phyloP scores from a whole-genome alignment of 345 rosid species.

The Melaleuca alternifolia region DNA sequence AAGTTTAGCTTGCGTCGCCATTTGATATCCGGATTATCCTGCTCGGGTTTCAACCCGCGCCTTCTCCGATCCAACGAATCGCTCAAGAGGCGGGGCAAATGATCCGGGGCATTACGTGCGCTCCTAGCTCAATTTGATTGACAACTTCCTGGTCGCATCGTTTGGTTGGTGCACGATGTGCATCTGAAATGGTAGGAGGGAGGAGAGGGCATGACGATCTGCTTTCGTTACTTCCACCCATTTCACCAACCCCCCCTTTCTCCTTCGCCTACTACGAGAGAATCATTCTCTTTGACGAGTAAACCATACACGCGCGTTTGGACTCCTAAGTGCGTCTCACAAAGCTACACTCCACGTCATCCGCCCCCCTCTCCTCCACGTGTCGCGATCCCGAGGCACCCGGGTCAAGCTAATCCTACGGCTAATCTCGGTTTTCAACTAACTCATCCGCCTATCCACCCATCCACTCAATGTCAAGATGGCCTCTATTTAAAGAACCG shows the following conservation, averaged over 20 bases:
- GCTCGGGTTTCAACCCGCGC: neutral
- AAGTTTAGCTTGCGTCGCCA: neutral
- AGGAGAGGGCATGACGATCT: neutral
- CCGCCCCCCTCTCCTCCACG: neutral
- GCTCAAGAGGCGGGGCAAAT: neutral
- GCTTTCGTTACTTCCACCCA: neutral
- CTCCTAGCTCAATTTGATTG: neutral
- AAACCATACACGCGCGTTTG: slow-evolving; percentile 3
- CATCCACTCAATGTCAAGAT: neutral
- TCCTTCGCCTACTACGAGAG: neutral
- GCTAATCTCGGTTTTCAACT: slow-evolving; percentile 14
- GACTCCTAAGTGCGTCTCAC: neutral
- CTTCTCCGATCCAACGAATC: neutral
- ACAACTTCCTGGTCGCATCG: neutral
- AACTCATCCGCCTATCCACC: slow-evolving; percentile 28
- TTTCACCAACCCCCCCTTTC: slow-evolving; percentile 1
- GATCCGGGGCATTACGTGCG: too few relatives aligned
- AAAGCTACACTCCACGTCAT: neutral
- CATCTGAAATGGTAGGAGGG: neutral
- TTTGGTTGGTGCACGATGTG: neutral
- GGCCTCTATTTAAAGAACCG: neutral
- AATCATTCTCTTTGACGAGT: neutral
- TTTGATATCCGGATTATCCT: neutral
- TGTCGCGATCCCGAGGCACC: slow-evolving; percentile 6
- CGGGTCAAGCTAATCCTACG: slow-evolving; percentile 12